Evolutionary conservation across 345 rosid genomes (phyloP).

Genomic region (Citrus mangshanensis): DNA sequence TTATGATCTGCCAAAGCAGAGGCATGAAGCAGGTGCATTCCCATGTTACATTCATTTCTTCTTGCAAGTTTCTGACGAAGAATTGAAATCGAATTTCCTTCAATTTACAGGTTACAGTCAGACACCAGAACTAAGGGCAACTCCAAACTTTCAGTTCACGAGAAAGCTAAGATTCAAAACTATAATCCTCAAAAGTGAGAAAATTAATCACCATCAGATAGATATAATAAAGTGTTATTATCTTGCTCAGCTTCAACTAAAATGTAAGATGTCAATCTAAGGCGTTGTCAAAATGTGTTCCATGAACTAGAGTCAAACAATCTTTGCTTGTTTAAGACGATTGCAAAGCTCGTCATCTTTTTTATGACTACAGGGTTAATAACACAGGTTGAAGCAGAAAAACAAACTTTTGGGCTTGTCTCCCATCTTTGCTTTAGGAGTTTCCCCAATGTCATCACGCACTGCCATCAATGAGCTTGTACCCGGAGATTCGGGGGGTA

Average conservation of each 20-base stretch:
- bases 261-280: constrained; percentile 8
- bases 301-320: neutral
- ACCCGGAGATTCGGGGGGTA: constrained; percentile 89
- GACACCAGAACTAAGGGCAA: neutral
- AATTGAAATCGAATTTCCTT: neutral
- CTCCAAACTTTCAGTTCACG: neutral
- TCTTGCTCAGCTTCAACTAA: constrained; percentile 5
- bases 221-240: neutral
- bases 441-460: constrained; percentile 57
- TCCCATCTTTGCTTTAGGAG: constrained; percentile 56
- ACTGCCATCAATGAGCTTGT: constrained; percentile 87
- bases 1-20: neutral
- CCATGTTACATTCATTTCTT: neutral
- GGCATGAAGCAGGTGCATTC: neutral
- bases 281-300: constrained; percentile 15
- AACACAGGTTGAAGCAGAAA: constrained; percentile 85
- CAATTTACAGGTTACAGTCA: constrained; percentile 4
- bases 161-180: neutral
- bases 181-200: neutral
- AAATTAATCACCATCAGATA: neutral
- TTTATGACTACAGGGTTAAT: constrained; percentile 29
- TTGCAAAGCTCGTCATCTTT: neutral
- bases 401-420: constrained; percentile 63
- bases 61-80: neutral
- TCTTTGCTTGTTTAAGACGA: neutral